Conservation (phyloP, 1,284 basidiomycete species). For the Pascua sp. region DNA sequence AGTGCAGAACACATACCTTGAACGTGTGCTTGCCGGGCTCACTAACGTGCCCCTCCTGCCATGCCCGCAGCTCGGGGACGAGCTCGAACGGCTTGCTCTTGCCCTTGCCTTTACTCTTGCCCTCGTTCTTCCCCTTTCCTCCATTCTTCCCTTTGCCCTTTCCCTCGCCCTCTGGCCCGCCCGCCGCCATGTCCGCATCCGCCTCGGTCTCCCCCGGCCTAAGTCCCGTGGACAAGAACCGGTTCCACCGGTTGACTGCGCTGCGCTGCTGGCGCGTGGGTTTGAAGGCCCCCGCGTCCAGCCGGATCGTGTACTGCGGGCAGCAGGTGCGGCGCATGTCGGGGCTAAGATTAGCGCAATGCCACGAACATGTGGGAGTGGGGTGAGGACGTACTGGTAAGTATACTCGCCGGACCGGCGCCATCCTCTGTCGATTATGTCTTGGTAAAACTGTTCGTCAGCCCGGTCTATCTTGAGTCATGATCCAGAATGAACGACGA, state of each 20-base stretch:
- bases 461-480: too few species aligned
- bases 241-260: constrained; percentile 67
- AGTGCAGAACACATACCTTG: constrained; percentile 33
- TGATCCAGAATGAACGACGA: too few species aligned
- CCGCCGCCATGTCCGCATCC: background rate
- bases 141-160: too few species aligned
- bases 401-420: constrained; percentile 75
- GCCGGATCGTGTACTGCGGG: constrained; percentile 86
- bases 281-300: constrained; percentile 70
- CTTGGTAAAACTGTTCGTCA: constrained; percentile 48
- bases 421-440: constrained; percentile 83
- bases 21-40: constrained; percentile 28
- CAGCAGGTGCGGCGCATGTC: constrained; percentile 79
- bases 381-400: constrained; percentile 39
- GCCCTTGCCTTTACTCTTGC: constrained; percentile 22
- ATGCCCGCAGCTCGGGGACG: constrained; percentile 26
- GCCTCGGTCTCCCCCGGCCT: constrained; percentile 4
- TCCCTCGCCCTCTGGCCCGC: constrained; percentile 1
- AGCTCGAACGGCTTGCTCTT: constrained; percentile 35
- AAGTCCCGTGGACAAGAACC: constrained; percentile 25
- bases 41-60: constrained; percentile 27
- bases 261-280: constrained; percentile 76
- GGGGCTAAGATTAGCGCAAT: constrained; percentile 58
- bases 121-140: too few species aligned
- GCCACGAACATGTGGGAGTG: constrained; percentile 6